Evolutionary conservation across 2,329 filamentous ascomycete species (phyloP).

Genomic region (Davidsoniella australis): DNA sequence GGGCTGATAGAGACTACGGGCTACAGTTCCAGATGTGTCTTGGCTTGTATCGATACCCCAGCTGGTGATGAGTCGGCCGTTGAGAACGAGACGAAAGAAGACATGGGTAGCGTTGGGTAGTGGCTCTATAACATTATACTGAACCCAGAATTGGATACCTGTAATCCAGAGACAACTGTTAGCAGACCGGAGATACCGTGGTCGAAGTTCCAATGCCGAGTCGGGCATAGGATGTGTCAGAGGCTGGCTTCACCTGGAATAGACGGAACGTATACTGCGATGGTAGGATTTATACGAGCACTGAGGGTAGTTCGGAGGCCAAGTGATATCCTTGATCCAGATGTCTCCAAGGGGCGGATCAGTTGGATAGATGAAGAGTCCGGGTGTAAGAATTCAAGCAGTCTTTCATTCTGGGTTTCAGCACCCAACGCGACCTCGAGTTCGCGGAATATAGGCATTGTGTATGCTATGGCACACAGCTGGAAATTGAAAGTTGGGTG

Average conservation of each 20-base stretch:
- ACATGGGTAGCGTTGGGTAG: constrained; percentile 23
- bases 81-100: constrained; percentile 39
- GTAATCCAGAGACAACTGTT: background rate
- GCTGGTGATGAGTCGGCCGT: constrained; percentile 32
- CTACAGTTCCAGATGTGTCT: constrained; percentile 23
- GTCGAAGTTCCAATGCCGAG: background rate
- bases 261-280: constrained; percentile 41
- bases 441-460: constrained; percentile 32
- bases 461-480: background rate
- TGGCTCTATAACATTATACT: constrained; percentile 26
- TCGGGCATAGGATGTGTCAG: background rate
- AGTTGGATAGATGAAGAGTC: constrained; percentile 29
- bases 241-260: constrained; percentile 25
- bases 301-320: constrained; percentile 1
- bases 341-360: background rate
- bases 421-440: constrained; percentile 29
- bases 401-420: constrained; percentile 20
- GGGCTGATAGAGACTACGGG: constrained; percentile 32
- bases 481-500: background rate
- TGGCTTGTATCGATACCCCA: constrained; percentile 31
- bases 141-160: constrained; percentile 37
- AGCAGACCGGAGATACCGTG: background rate
- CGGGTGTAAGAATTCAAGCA: constrained; percentile 39
- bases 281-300: constrained; percentile 20
- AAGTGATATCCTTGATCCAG: constrained; percentile 12